Conservation (phyloP, 148 eudicot species). For the Rhododendron ovatum region DNA sequence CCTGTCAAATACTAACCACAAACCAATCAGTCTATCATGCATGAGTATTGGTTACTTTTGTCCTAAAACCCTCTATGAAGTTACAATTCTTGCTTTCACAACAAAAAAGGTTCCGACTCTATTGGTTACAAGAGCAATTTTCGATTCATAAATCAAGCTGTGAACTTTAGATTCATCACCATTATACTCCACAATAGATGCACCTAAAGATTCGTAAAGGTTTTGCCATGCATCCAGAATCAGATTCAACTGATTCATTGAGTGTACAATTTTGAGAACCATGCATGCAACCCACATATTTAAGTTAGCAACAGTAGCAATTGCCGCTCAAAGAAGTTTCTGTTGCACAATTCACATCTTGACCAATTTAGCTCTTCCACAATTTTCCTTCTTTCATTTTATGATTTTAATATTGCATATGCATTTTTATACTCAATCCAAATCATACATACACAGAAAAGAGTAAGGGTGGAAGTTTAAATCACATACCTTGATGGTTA, state of each 20-base stretch:
- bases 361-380: neutral
- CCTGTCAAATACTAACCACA: neutral
- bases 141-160: neutral
- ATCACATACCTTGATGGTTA: constrained; percentile 57
- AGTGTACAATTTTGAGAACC: no score
- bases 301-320: neutral
- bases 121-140: neutral
- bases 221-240: neutral
- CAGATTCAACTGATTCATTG: neutral
- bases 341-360: neutral
- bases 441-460: neutral
- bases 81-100: neutral
- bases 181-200: neutral
- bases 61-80: neutral
- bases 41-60: neutral
- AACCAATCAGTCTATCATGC: neutral
- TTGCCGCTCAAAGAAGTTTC: neutral
- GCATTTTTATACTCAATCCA: neutral
- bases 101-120: neutral
- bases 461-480: neutral
- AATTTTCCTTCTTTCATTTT: neutral
- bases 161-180: neutral
- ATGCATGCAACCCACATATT: neutral
- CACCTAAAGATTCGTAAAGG: neutral
- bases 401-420: neutral